These are phyloP conservation scores for Leishmania martiniquensis DNA, from an alignment of 208 protist species.

Conservation along the genomic window DNA sequence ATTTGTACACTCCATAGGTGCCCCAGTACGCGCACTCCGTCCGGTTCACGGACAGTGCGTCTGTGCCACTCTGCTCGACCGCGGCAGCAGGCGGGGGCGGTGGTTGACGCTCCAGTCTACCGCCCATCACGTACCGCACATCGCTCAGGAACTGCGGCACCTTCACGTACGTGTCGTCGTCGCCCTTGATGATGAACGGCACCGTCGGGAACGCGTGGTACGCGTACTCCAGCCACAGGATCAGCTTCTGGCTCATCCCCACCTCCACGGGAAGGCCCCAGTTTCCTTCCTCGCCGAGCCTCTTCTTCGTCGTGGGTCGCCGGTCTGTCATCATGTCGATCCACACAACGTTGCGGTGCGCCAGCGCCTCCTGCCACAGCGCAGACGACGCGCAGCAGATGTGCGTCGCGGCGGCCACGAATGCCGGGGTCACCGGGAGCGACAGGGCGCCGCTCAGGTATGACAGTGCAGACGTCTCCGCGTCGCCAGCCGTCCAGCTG, in stretches of 20 bases:
- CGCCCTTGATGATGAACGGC: conserved; percentile 50
- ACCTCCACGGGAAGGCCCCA: conserved; percentile 47
- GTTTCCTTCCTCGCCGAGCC: conserved; percentile 16
- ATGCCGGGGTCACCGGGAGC: conserved; percentile 15
- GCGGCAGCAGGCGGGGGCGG: not conserved
- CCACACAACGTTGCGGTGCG: conserved; percentile 37
- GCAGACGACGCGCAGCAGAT: conserved; percentile 29
- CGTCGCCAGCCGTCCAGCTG: not conserved
- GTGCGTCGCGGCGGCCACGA: conserved; percentile 14
- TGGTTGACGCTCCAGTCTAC: not conserved
- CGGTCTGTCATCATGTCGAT: conserved; percentile 42
- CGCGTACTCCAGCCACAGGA: conserved; percentile 45
- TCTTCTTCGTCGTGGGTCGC: conserved; percentile 26
- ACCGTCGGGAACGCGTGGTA: conserved; percentile 39
- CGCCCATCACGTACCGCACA: conserved; percentile 16
- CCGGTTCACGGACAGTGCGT: not conserved
- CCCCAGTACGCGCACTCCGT: conserved; percentile 28
- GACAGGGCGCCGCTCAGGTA: not conserved
- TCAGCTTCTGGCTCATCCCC: conserved; percentile 46
- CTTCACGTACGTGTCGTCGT: conserved; percentile 58
- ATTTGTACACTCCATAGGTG: not conserved
- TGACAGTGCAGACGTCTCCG: conserved; percentile 4
- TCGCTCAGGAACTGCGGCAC: conserved; percentile 61
- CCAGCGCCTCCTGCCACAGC: conserved; percentile 41
- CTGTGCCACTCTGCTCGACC: not conserved